These are phyloP conservation scores for Piper longum DNA, from an alignment of 164 flowering plant genomes.

Conservation along the genomic window DNA sequence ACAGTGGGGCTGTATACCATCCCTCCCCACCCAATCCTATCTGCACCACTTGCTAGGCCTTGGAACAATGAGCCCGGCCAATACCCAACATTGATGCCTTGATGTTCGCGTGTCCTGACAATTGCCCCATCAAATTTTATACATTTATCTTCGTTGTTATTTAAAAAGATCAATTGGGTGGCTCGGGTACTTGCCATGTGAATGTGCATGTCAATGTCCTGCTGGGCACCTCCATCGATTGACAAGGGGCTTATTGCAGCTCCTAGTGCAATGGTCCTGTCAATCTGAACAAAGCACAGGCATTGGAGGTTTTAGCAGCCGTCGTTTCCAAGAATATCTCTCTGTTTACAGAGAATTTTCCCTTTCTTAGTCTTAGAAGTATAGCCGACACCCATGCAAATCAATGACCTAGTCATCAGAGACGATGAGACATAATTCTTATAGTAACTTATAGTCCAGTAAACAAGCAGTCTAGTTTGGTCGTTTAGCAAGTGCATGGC, in stretches of 20 bases:
- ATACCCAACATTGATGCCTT: background rate
- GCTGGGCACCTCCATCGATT: background rate
- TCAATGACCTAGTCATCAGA: background rate
- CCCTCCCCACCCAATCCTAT: constrained; percentile 1
- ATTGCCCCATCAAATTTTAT: background rate
- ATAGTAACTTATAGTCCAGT: background rate
- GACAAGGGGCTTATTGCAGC: background rate
- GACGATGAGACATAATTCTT: background rate
- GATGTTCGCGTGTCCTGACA: background rate
- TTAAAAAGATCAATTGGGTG: background rate
- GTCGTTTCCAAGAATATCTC: background rate
- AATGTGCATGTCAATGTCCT: background rate
- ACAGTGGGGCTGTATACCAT: background rate
- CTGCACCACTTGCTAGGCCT: background rate
- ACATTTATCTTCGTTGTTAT: background rate
- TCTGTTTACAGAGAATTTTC: background rate
- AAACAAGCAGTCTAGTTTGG: background rate
- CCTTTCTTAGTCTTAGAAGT: background rate
- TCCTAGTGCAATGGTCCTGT: background rate
- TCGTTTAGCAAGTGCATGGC: background rate
- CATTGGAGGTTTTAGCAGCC: constrained; percentile 1
- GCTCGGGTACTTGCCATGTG: background rate
- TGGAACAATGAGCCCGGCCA: background rate
- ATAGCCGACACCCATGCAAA: no score
- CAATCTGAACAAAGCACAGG: background rate